phyloP scores from a whole-genome alignment of 768 basidiomycete genomes.

The Termitomyces heimii region DNA sequence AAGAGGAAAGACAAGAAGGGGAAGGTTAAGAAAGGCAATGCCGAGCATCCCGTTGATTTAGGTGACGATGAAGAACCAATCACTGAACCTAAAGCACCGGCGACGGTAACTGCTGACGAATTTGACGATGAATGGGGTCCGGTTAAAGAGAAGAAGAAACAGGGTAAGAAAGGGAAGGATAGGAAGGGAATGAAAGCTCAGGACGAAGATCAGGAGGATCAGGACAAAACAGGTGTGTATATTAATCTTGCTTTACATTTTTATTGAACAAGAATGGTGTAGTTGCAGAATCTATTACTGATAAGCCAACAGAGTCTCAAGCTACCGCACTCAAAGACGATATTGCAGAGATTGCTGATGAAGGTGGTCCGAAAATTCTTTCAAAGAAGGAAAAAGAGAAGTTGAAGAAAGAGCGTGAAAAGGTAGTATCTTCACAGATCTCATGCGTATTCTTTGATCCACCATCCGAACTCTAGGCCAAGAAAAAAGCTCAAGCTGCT shows the following conservation, averaged over 20 bases:
- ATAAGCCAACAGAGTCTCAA: conserved; percentile 16
- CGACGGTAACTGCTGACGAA: conserved; percentile 62
- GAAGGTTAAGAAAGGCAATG: conserved; percentile 53
- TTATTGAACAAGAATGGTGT: conserved; percentile 7
- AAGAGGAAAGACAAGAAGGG: conserved; percentile 58
- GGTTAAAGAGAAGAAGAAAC: conserved; percentile 59
- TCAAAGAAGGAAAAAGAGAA: conserved; percentile 64
- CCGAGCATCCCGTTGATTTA: conserved; percentile 22
- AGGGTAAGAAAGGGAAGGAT: conserved; percentile 53
- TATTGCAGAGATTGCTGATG: conserved; percentile 47
- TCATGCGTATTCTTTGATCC: conserved; percentile 2
- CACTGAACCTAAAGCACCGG: conserved; percentile 35
- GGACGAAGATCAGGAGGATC: conserved; percentile 33
- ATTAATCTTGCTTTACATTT: background rate
- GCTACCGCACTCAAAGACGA: conserved; percentile 24
- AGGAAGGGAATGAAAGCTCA: conserved; percentile 36
- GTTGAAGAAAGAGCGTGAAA: conserved; percentile 56
- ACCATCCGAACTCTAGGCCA: conserved; percentile 49
- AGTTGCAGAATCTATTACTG: conserved; percentile 19
- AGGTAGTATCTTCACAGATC: conserved; percentile 41
- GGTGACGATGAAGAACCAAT: conserved; percentile 23
- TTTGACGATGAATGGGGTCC: conserved; percentile 70
- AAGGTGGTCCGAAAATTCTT: conserved; percentile 59
- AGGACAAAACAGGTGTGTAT: conserved; percentile 18
- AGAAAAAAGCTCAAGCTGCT: conserved; percentile 91